These are phyloP conservation scores for Arthrobotrys conoides DNA, from an alignment of 2,329 filamentous ascomycete genomes.

Conservation along the genomic window DNA sequence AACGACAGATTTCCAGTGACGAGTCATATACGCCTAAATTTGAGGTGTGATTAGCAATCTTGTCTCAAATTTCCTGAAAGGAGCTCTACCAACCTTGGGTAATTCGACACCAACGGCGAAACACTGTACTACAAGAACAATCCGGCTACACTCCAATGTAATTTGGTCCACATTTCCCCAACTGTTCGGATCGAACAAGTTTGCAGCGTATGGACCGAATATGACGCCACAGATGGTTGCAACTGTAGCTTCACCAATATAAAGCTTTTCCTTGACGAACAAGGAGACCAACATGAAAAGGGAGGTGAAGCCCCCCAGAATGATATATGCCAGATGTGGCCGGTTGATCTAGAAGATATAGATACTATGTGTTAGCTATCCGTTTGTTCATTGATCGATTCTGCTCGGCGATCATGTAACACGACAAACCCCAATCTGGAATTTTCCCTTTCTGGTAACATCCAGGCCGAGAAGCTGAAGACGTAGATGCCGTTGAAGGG, in stretches of 20 bases:
- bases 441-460: constrained; percentile 6
- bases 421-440: constrained; percentile 14
- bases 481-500: constrained; percentile 13
- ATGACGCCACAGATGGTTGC: constrained; percentile 89
- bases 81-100: constrained; percentile 72
- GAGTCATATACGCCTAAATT: constrained; percentile 84
- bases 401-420: constrained; percentile 7
- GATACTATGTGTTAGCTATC: constrained; percentile 26
- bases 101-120: constrained; percentile 92
- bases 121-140: constrained; percentile 91
- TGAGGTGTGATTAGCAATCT: constrained; percentile 6
- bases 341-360: constrained; percentile 76
- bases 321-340: constrained; percentile 98
- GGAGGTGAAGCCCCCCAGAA: constrained; percentile 95
- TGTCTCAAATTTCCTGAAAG: neutral
- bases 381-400: neutral
- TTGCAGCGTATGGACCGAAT: constrained; percentile 86
- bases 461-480: constrained; percentile 2
- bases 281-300: constrained; percentile 99
- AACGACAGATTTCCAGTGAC: constrained; percentile 92
- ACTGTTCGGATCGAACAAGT: constrained; percentile 80
- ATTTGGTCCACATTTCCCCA: constrained; percentile 90
- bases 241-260: constrained; percentile 98
- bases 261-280: constrained; percentile 97
- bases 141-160: constrained; percentile 88